Percentiles rank a stretch among this genome's conserved stretches.
These are phyloP conservation scores for Candida labiduridarum DNA, from an alignment of 1,139 yeast species.

Conservation along the genomic window DNA sequence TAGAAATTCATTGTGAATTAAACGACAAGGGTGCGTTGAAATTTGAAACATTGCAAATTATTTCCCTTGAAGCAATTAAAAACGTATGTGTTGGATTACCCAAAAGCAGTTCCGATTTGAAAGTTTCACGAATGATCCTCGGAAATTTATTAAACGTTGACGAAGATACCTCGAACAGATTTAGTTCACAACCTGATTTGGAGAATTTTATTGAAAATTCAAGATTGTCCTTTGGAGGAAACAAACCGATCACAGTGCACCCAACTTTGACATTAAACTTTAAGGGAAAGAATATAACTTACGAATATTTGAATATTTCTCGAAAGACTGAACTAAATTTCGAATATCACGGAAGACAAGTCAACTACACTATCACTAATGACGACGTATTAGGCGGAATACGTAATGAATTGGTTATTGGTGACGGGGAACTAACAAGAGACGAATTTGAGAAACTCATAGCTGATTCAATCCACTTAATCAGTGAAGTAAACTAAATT, in stretches of 20 bases:
- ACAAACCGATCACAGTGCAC: conserved; percentile 34
- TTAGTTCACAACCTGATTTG: conserved; percentile 51
- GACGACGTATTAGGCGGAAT: conserved; percentile 62
- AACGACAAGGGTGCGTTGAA: conserved; percentile 42
- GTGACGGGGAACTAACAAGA: conserved; percentile 30
- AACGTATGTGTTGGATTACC: conserved; percentile 46
- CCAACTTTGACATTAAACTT: conserved; percentile 40
- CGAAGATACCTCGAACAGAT: conserved; percentile 15
- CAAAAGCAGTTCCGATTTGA: conserved; percentile 41
- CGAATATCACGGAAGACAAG: conserved; percentile 30
- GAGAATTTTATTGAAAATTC: conserved; percentile 39
- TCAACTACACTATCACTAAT: conserved; percentile 53
- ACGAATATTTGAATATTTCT: conserved; percentile 44
- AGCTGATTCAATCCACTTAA: conserved; percentile 28
- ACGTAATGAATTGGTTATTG: conserved; percentile 41
- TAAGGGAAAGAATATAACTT: conserved; percentile 37
- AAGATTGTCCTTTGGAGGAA: conserved; percentile 43
- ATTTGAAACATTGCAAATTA: conserved; percentile 40
- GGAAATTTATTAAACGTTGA: conserved; percentile 29
- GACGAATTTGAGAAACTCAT: conserved; percentile 31
- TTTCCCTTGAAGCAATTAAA: conserved; percentile 53
- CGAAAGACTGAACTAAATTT: conserved; percentile 51
- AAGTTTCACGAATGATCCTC: conserved; percentile 43
- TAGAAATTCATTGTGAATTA: conserved; percentile 57
- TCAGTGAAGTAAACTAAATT: conserved; percentile 16